Conservation (phyloP, 306 rosid species). For the Biancaea sappan region DNA sequence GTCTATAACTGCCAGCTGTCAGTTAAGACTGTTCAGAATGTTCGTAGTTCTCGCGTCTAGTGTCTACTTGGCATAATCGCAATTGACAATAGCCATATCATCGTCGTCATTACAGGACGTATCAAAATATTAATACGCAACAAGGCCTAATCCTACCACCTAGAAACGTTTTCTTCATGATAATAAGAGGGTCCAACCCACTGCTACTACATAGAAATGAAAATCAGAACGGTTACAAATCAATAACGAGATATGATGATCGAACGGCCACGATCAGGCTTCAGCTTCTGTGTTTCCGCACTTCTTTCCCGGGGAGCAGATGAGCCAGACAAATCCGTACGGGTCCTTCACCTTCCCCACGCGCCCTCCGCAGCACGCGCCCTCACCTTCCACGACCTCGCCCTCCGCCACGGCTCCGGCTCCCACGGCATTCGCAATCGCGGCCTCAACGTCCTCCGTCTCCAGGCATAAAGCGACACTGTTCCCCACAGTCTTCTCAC, state of each 20-base stretch:
- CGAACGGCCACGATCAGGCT: background rate
- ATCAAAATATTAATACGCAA: conserved; percentile 21
- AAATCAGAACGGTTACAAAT: background rate
- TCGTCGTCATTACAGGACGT: background rate
- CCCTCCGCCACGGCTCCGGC: conserved; percentile 61
- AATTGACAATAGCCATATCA: background rate
- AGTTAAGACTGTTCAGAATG: background rate
- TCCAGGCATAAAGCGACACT: conserved; percentile 58
- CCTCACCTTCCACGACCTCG: conserved; percentile 54
- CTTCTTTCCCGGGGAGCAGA: conserved; percentile 38
- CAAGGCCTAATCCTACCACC: conserved; percentile 24
- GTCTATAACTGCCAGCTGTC: conserved; percentile 21
- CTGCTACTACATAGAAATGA: background rate
- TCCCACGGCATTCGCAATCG: conserved; percentile 54
- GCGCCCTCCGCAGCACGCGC: conserved; percentile 55
- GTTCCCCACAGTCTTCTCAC: conserved; percentile 40
- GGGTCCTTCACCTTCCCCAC: conserved; percentile 76
- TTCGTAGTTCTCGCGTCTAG: background rate
- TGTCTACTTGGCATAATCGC: background rate
- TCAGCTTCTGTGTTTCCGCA: conserved; percentile 28
- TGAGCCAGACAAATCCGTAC: conserved; percentile 62
- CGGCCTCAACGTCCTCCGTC: conserved; percentile 54
- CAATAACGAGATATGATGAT: background rate
- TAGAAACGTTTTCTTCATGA: background rate
- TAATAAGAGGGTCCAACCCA: background rate